Percentiles rank a stretch among this genome's conserved stretches.
phyloP scores from a whole-genome alignment of 176 grass and related monocot species.

The Panicum miliaceum region DNA sequence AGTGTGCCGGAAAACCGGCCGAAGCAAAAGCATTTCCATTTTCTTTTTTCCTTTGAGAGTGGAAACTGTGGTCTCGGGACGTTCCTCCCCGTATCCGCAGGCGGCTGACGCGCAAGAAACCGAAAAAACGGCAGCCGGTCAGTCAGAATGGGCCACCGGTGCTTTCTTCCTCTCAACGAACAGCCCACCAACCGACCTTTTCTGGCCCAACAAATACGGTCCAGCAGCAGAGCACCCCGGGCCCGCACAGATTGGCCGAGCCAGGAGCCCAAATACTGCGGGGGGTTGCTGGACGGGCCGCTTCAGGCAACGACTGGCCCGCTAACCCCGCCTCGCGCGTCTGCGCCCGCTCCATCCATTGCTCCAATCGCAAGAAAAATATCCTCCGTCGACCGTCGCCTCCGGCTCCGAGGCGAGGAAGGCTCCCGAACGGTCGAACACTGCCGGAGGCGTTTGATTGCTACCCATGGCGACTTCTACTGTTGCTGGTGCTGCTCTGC shows the following conservation, averaged over 20 bases:
- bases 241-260: too few relatives aligned
- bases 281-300: too few relatives aligned
- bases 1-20: background rate
- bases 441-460: conserved; percentile 16
- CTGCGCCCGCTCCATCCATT: background rate
- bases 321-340: background rate
- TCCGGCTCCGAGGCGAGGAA: background rate
- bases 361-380: background rate
- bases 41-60: background rate
- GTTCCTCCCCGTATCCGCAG: background rate
- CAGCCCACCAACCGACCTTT: too few relatives aligned
- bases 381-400: background rate
- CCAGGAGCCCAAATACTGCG: too few relatives aligned
- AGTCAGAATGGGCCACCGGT: too few relatives aligned
- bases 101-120: conserved; percentile 17
- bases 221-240: too few relatives aligned
- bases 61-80: background rate
- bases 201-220: too few relatives aligned
- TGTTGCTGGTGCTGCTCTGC: background rate
- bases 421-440: background rate
- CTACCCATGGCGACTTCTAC: conserved; percentile 46
- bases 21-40: background rate
- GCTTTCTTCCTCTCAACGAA: too few relatives aligned
- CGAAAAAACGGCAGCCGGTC: background rate
- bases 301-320: background rate